These are phyloP conservation scores for Epithemia pelagica DNA, from an alignment of 108 stramenopile species.

Conservation along the genomic window DNA sequence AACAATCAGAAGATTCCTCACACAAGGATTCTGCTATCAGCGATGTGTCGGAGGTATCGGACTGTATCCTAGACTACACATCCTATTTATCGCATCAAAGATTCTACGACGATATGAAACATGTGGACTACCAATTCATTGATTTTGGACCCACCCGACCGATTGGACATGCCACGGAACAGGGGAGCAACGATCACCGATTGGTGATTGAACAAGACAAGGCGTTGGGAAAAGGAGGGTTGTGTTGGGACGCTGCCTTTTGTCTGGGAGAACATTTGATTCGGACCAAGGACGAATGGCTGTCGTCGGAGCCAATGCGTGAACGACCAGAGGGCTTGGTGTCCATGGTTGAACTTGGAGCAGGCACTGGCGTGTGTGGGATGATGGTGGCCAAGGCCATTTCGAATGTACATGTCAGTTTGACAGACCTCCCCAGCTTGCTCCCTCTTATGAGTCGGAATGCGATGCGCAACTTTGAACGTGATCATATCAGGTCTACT, in stretches of 20 bases:
- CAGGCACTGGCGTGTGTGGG: constrained; percentile 70
- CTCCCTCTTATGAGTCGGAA: constrained; percentile 52
- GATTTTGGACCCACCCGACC: constrained; percentile 29
- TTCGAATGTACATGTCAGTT: constrained; percentile 31
- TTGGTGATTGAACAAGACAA: constrained; percentile 69
- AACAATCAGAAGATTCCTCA: constrained; percentile 2
- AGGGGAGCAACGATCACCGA: not conserved
- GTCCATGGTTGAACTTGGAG: constrained; percentile 65
- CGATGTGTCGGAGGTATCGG: not conserved
- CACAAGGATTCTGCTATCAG: not conserved
- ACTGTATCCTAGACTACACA: constrained; percentile 31
- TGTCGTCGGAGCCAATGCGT: not conserved
- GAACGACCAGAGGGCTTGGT: not conserved
- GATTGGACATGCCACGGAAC: not conserved
- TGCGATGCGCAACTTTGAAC: constrained; percentile 26
- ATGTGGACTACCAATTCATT: constrained; percentile 57
- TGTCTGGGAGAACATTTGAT: constrained; percentile 69
- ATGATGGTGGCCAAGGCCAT: constrained; percentile 48
- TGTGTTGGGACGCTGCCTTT: constrained; percentile 79
- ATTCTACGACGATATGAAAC: constrained; percentile 78
- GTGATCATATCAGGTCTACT: not conserved
- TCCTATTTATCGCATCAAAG: constrained; percentile 56
- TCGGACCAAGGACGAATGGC: constrained; percentile 22
- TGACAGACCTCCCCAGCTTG: constrained; percentile 68
- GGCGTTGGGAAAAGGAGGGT: constrained; percentile 65